Conservation (phyloP, 1,284 basidiomycete genomes). For the Naganishia sp. region DNA sequence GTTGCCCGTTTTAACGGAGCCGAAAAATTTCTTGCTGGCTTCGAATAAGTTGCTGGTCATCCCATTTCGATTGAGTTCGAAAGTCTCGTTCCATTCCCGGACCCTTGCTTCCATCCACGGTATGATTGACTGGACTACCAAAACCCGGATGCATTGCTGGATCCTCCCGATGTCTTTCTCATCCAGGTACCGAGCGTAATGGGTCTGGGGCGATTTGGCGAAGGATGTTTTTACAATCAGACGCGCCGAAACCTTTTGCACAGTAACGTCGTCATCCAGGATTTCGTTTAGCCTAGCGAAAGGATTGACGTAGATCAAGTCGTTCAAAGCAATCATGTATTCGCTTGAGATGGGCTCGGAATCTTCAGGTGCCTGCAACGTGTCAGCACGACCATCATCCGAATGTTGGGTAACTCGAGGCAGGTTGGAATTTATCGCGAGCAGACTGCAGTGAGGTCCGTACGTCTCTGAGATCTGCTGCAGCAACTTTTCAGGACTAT, state of each 20-base stretch:
- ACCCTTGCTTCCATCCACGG: slow-evolving; percentile 97
- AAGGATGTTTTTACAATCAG: neutral
- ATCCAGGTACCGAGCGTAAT: slow-evolving; percentile 7
- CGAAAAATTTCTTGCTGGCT: slow-evolving; percentile 59
- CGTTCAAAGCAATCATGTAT: slow-evolving; percentile 12
- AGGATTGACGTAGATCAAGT: slow-evolving; percentile 14
- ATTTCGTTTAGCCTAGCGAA: slow-evolving; percentile 27
- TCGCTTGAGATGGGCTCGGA: neutral
- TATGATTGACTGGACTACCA: slow-evolving; percentile 84
- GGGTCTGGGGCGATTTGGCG: neutral
- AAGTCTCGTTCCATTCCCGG: slow-evolving; percentile 91
- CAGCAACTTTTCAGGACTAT: slow-evolving; percentile 20
- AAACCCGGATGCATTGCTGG: slow-evolving; percentile 81
- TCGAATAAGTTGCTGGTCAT: slow-evolving; percentile 90
- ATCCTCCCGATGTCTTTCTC: slow-evolving; percentile 71
- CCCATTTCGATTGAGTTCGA: slow-evolving; percentile 76
- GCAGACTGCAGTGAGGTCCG: slow-evolving; percentile 52
- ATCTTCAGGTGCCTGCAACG: neutral
- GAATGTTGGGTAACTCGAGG: slow-evolving; percentile 34
- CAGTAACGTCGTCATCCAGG: slow-evolving; percentile 7
- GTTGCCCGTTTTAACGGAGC: slow-evolving; percentile 47
- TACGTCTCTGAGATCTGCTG: slow-evolving; percentile 49
- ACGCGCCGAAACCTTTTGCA: neutral
- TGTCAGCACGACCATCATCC: neutral
- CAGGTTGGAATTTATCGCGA: slow-evolving; percentile 50